Conservation (phyloP, 1,284 basidiomycete species). For the Heliocybe sulcata region DNA sequence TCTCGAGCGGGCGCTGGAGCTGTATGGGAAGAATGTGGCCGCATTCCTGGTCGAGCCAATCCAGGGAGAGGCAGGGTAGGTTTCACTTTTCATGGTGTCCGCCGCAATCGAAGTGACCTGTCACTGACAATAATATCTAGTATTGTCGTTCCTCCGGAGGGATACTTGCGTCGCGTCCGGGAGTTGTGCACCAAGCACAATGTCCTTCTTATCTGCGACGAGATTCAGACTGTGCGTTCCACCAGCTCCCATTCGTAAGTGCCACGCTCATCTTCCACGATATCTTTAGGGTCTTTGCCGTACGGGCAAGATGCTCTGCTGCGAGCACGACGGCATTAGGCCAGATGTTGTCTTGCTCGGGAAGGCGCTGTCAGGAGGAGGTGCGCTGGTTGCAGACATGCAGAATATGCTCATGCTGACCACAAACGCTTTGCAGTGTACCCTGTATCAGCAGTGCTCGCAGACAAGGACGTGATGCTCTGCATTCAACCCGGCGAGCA, state of each 20-base stretch:
- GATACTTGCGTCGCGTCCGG: constrained; percentile 77
- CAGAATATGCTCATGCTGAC: no score
- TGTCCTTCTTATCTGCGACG: constrained; percentile 93
- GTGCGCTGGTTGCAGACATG: constrained; percentile 33
- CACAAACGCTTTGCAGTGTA: constrained; percentile 52
- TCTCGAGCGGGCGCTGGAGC: constrained; percentile 74
- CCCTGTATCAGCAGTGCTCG: constrained; percentile 92
- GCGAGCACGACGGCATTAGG: constrained; percentile 82
- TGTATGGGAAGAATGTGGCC: constrained; percentile 81
- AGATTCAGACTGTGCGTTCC: constrained; percentile 82
- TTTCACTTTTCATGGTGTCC: constrained; percentile 10
- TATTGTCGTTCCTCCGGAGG: constrained; percentile 88
- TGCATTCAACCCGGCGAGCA: constrained; percentile 97
- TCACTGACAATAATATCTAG: constrained; percentile 28
- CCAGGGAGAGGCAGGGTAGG: constrained; percentile 95
- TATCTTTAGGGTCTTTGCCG: constrained; percentile 64
- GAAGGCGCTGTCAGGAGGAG: constrained; percentile 93
- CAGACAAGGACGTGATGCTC: constrained; percentile 88
- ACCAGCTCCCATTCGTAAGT: no score
- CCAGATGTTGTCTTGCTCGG: constrained; percentile 94
- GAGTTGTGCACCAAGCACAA: constrained; percentile 91
- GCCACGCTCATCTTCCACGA: background rate
- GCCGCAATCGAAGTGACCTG: constrained; percentile 4
- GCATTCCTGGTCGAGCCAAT: constrained; percentile 97
- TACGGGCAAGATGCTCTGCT: constrained; percentile 85